Conservation (phyloP, 768 basidiomycete genomes). For the Daedaleopsis sinensis region DNA sequence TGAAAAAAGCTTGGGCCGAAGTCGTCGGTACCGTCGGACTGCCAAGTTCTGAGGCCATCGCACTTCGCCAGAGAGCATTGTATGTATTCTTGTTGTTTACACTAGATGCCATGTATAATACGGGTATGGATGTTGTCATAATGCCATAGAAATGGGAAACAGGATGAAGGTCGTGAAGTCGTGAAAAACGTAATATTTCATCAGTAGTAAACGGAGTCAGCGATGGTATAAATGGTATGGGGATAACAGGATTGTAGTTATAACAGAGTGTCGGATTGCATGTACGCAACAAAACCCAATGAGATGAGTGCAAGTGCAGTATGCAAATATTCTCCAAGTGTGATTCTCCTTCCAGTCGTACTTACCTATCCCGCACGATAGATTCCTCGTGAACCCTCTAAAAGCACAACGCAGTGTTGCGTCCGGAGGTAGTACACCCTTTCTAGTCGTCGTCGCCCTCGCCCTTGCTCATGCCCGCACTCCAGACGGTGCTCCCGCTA, state of each 20-base stretch:
- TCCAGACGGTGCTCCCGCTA: slow-evolving; percentile 83
- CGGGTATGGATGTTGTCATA: slow-evolving; percentile 18
- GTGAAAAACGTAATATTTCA: slow-evolving; percentile 4
- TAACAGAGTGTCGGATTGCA: background rate
- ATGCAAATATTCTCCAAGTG: background rate
- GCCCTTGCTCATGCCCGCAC: slow-evolving; percentile 76
- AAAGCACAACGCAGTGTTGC: background rate
- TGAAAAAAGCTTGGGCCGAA: background rate
- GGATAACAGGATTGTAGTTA: slow-evolving; percentile 2
- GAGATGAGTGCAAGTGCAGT: background rate
- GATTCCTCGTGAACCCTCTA: too few relatives aligned
- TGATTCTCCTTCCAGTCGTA: slow-evolving; percentile 11
- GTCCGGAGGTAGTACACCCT: slow-evolving; percentile 13
- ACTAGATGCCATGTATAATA: slow-evolving; percentile 11
- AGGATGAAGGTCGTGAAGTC: slow-evolving; percentile 1
- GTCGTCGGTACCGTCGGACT: background rate
- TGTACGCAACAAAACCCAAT: background rate
- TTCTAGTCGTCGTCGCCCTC: slow-evolving; percentile 43
- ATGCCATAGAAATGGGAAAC: slow-evolving; percentile 16
- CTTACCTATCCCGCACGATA: slow-evolving; percentile 6
- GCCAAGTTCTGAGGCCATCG: background rate
- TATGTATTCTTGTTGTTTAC: slow-evolving; percentile 14
- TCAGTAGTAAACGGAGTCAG: background rate
- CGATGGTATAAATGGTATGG: slow-evolving; percentile 23
- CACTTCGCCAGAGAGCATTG: background rate